Percentiles rank a stretch among this genome's conserved stretches.
These are phyloP conservation scores for Apiotrichum porosum DNA, from an alignment of 1,284 basidiomycete species.

Conservation along the genomic window DNA sequence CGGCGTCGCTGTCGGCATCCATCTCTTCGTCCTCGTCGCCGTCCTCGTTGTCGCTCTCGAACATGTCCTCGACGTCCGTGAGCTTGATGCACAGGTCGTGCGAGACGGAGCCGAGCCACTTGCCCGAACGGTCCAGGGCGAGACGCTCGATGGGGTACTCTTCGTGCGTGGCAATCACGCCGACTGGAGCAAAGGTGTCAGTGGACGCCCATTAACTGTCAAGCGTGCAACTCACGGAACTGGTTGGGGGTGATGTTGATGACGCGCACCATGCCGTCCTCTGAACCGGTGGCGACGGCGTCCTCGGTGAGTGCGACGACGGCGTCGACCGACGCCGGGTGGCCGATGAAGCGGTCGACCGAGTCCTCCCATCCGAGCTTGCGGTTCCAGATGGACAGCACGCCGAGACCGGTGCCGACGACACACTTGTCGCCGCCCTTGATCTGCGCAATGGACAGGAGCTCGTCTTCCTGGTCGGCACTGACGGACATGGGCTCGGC, in stretches of 20 bases:
- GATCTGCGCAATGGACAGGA: conserved; percentile 77
- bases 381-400: conserved; percentile 85
- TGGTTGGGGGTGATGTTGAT: conserved; percentile 87
- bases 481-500: conserved; percentile 68
- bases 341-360: conserved; percentile 86
- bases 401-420: conserved; percentile 84
- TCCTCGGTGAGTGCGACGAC: conserved; percentile 65
- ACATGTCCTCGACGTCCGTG: conserved; percentile 69
- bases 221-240: conserved; percentile 57
- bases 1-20: conserved; percentile 14
- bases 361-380: conserved; percentile 76
- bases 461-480: conserved; percentile 93
- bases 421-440: conserved; percentile 77
- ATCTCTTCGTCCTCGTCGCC: conserved; percentile 15
- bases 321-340: conserved; percentile 81
- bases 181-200: conserved; percentile 50
- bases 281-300: conserved; percentile 80
- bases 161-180: conserved; percentile 84
- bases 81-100: conserved; percentile 82
- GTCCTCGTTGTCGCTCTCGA: conserved; percentile 49
- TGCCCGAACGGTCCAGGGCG: conserved; percentile 56
- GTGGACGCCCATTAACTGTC: too few species aligned
- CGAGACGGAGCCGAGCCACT: conserved; percentile 88
- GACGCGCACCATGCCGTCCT: conserved; percentile 84
- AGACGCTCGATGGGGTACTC: conserved; percentile 87